Conservation (phyloP, 257 asterid species). For the Apocynum venetum region DNA sequence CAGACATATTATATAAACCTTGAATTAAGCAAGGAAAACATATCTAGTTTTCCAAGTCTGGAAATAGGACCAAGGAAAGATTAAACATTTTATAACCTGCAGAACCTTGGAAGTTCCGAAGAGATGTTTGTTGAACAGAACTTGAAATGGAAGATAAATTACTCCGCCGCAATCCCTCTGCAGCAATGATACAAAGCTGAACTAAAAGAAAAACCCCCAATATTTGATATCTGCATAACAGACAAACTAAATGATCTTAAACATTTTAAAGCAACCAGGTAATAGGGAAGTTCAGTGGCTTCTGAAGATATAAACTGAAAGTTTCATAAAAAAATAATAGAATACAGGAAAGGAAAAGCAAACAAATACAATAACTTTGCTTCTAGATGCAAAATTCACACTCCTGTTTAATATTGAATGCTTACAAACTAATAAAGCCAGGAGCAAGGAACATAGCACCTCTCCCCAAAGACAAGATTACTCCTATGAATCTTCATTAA, state of each 20-base stretch:
- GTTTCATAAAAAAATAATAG: neutral
- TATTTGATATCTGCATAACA: constrained; percentile 81
- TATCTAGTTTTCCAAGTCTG: neutral
- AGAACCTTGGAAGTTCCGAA: constrained; percentile 65
- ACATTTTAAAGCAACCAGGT: neutral
- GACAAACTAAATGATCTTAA: constrained; percentile 15
- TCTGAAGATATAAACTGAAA: neutral
- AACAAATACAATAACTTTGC: neutral
- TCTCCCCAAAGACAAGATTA: neutral
- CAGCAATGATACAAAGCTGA: constrained; percentile 88
- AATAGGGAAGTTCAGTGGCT: neutral
- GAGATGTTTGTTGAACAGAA: constrained; percentile 68
- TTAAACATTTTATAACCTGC: constrained; percentile 44
- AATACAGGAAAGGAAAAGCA: neutral
- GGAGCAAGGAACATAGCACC: neutral
- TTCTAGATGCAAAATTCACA: neutral
- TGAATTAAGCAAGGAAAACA: neutral
- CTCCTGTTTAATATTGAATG: no score
- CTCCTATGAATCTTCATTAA: neutral
- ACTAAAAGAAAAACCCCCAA: constrained; percentile 93
- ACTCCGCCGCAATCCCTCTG: constrained; percentile 88
- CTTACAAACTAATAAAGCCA: neutral
- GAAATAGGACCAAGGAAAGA: neutral
- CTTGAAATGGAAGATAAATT: constrained; percentile 73
- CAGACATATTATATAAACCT: neutral